A percentile compares a stretch with the other conserved stretches of the same genome.
phyloP scores from a whole-genome alignment of 1,139 yeast genomes.

The Suhomyces yuchorum region DNA sequence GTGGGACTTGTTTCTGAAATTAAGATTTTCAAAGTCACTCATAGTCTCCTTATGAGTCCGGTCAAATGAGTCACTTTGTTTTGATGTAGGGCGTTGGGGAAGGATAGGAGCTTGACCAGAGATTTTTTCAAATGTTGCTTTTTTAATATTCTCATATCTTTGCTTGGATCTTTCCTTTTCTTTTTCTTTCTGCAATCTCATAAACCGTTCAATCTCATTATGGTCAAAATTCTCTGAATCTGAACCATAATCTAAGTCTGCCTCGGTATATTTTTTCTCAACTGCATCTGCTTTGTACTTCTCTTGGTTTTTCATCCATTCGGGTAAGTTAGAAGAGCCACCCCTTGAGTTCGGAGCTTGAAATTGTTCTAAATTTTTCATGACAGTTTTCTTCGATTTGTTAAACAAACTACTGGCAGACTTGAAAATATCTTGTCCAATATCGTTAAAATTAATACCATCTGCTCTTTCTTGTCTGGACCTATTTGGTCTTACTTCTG shows the following conservation, averaged over 20 bases:
- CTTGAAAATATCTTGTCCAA: constrained; percentile 63
- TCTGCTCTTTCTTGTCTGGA: constrained; percentile 1
- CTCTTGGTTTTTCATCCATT: constrained; percentile 74
- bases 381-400: constrained; percentile 62
- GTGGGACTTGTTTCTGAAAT: neutral
- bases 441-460: constrained; percentile 44
- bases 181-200: constrained; percentile 41
- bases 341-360: constrained; percentile 30
- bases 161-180: constrained; percentile 39
- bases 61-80: neutral
- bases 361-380: constrained; percentile 66
- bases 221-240: constrained; percentile 49
- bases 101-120: neutral
- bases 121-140: constrained; percentile 23
- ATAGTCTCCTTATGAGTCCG: neutral
- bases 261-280: constrained; percentile 35
- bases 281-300: constrained; percentile 47
- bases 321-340: constrained; percentile 50
- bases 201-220: constrained; percentile 43
- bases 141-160: constrained; percentile 26
- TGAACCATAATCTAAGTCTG: constrained; percentile 40
- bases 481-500: neutral
- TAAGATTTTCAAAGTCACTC: neutral
- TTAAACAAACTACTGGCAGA: constrained; percentile 64
- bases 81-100: neutral